A percentile compares a stretch with the other conserved stretches of the same genome.
Conservation (phyloP, 1,139 yeast genomes). For the Hanseniaspora sp. region DNA sequence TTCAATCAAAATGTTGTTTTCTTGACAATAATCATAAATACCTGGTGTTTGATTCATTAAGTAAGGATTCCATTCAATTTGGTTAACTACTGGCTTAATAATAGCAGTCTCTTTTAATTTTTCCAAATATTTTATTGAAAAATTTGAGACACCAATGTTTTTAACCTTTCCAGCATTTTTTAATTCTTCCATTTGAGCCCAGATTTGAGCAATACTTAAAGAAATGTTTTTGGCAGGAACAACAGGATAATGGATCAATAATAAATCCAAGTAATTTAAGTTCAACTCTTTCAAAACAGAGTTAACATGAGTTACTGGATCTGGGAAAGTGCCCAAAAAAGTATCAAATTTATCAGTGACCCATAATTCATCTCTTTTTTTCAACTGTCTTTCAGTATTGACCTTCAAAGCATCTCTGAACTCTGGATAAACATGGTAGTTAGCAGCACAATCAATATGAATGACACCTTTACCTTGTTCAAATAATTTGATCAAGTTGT, state of each 20-base stretch:
- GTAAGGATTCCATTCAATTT: conserved; percentile 59
- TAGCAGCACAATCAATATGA: conserved; percentile 56
- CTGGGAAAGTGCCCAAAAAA: conserved; percentile 23
- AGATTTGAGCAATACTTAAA: conserved; percentile 38
- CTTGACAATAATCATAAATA: conserved; percentile 43
- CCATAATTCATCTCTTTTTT: conserved; percentile 42
- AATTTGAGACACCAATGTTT: conserved; percentile 56
- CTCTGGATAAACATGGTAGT: conserved; percentile 54
- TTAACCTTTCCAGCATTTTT: conserved; percentile 41
- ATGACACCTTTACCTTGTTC: conserved; percentile 40
- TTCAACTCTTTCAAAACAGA: conserved; percentile 40
- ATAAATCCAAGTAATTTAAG: conserved; percentile 57
- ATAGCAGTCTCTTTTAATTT: conserved; percentile 35
- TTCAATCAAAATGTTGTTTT: conserved; percentile 44
- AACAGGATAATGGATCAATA: conserved; percentile 57
- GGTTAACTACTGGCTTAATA: conserved; percentile 51
- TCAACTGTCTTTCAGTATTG: conserved; percentile 23
- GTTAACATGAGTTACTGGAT: conserved; percentile 43
- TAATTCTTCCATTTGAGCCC: conserved; percentile 42
- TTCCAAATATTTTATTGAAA: conserved; percentile 41
- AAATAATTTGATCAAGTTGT: conserved; percentile 34
- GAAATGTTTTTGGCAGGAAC: conserved; percentile 23
- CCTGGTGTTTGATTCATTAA: conserved; percentile 61
- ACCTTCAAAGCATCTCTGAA: conserved; percentile 46
- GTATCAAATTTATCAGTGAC: conserved; percentile 43